Evolutionary conservation across 75 land plant species (phyloP).

Genomic region (Ceratopteris richardii): DNA sequence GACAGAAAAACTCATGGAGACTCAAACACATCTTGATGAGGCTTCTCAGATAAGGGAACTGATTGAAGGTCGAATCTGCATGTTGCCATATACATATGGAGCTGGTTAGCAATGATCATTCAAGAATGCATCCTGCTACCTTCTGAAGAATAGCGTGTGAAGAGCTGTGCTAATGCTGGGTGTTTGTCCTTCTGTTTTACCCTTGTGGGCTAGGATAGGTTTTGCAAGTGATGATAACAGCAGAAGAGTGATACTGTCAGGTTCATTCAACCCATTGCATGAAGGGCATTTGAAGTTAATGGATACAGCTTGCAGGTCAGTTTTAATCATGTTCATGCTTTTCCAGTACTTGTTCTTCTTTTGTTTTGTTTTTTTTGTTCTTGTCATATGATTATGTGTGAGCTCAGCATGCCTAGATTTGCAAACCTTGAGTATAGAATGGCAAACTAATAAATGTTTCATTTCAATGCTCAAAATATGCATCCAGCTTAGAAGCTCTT

Average conservation of each 20-base stretch:
- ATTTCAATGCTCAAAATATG: no score
- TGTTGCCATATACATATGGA: constrained; percentile 54
- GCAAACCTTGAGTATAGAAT: no score
- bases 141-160: no score
- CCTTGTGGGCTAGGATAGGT: not conserved
- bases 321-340: no score
- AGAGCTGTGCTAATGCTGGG: not conserved
- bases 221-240: constrained; percentile 11
- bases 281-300: constrained; percentile 85
- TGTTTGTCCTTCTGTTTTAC: constrained; percentile 1
- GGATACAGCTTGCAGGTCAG: constrained; percentile 71
- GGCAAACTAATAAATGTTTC: no score
- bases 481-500: no score
- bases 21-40: constrained; percentile 37
- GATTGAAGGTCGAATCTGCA: constrained; percentile 59
- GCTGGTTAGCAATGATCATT: constrained; percentile 25
- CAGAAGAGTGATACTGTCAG: constrained; percentile 70
- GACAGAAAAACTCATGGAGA: constrained; percentile 35
- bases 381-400: no score
- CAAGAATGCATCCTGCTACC: no score
- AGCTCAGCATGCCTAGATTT: no score
- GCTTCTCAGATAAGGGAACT: constrained; percentile 67
- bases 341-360: no score
- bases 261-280: constrained; percentile 93
- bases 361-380: no score